Conservation (phyloP, 805 yeast species). For the Wickerhamiella occidentalis region DNA sequence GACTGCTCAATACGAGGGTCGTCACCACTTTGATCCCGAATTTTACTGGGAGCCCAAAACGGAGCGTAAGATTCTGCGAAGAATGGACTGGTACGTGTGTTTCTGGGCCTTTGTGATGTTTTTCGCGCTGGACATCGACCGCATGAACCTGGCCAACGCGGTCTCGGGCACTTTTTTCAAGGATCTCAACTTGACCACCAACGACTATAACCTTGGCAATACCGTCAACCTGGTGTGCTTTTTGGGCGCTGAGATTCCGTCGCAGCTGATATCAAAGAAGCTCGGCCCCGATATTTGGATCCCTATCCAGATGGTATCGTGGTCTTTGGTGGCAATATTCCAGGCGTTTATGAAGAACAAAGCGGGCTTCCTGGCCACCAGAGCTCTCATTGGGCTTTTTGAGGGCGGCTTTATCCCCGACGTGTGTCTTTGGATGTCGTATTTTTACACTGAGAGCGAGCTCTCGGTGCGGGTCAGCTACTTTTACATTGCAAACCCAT, state of each 20-base stretch:
- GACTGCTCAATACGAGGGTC: constrained; percentile 37
- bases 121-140: constrained; percentile 43
- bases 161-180: constrained; percentile 15
- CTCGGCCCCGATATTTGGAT: constrained; percentile 54
- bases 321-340: constrained; percentile 44
- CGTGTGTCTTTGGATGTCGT: constrained; percentile 46
- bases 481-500: constrained; percentile 43
- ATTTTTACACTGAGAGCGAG: constrained; percentile 47
- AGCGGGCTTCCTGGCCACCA: constrained; percentile 36
- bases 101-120: constrained; percentile 46
- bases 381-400: constrained; percentile 42
- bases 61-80: constrained; percentile 32
- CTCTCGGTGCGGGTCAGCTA: constrained; percentile 42
- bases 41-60: constrained; percentile 21
- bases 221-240: constrained; percentile 44
- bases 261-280: constrained; percentile 51
- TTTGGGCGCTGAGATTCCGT: constrained; percentile 48
- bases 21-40: constrained; percentile 30
- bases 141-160: constrained; percentile 43
- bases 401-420: constrained; percentile 60
- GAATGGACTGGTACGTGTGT: constrained; percentile 42
- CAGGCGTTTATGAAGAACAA: constrained; percentile 36
- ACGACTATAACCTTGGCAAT: constrained; percentile 44
- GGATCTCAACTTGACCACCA: constrained; percentile 9
- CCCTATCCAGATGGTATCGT: constrained; percentile 42